Evolutionary conservation across 768 basidiomycete species (phyloP), one percentile per base, ranked within the genome.

Genomic region (Dioszegia aurantiaca): DNA sequence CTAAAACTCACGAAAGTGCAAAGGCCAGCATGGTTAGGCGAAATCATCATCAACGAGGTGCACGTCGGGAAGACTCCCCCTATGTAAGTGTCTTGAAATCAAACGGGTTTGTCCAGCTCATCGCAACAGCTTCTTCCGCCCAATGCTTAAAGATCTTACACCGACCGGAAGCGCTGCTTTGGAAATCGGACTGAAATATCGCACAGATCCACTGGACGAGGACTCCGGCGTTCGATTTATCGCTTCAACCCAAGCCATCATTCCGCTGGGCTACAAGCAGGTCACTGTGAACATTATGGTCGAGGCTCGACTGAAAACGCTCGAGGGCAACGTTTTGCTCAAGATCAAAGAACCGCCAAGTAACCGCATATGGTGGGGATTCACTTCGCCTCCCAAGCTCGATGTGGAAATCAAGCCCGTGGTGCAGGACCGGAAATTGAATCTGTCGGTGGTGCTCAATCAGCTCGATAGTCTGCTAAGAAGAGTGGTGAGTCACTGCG

Each of bases 91-190:
- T 2, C 23, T 24, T 56, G 8, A 0, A 8, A 24, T 10, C 30
- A 17, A 4, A 9, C 14, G 17, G 51, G 23, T 31, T 21, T 55
- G 4, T 33, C n/a, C 12, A 27, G 53, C 59, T 61, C 46, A 61
- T 41, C 14, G 9, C 19, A 28, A 36, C 42, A 87, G 87, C 63
- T 82, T 98, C 62, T 90, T 87, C 81, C 94, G 93, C 64, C 95
- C 95, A 2, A 97, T 98, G 94, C 81, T 99, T 55, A 98, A 98
- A 79, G 91, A 97, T 68, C 84, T 97, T 55, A 94, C 91, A 1
- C 86, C 87, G 64, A 91, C 95, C 56, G 95, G 95, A 17, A 89
- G 94, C 63, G 90, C 91, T 0, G 82, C 89, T 4, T 80, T 98
- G 70, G 94, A 97, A 70, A 83, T 93, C 5, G 40, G 41, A n/a